These are phyloP conservation scores for Neurospora sp. DNA, from an alignment of 2,329 filamentous ascomycete genomes.

Conservation along the genomic window DNA sequence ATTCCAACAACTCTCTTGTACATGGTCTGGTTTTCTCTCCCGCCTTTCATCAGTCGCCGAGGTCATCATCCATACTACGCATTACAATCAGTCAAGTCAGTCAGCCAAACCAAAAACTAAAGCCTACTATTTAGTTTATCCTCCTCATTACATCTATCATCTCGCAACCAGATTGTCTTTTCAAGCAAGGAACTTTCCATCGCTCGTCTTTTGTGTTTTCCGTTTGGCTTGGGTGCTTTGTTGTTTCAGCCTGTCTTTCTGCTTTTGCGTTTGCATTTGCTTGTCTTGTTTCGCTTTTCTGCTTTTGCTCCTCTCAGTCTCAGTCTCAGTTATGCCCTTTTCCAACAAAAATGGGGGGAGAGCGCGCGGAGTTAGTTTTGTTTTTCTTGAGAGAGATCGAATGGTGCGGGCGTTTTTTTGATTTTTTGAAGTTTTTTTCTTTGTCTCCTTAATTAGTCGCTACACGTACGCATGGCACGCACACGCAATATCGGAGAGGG, in stretches of 20 bases:
- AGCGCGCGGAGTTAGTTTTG: neutral
- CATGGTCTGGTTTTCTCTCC: neutral
- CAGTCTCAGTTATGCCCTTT: neutral
- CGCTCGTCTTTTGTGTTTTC: neutral
- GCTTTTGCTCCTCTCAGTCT: neutral
- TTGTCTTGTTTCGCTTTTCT: neutral
- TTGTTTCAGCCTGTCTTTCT: neutral
- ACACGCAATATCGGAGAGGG: neutral
- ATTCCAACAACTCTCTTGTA: neutral
- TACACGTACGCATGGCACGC: neutral
- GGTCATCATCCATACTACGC: neutral
- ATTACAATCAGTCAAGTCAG: neutral
- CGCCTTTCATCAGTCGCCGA: neutral
- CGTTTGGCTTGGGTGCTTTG: neutral
- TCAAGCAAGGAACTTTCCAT: neutral
- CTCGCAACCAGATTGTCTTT: neutral
- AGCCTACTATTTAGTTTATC: neutral
- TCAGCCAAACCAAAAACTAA: neutral
- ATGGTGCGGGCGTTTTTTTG: neutral
- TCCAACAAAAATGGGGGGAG: neutral
- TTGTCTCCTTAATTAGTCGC: neutral
- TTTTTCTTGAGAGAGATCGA: neutral
- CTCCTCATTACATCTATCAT: neutral
- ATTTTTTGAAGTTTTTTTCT: neutral
- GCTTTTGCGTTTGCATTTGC: neutral